phyloP scores from a whole-genome alignment of 2,329 filamentous ascomycete genomes.

The Didymella exigua region DNA sequence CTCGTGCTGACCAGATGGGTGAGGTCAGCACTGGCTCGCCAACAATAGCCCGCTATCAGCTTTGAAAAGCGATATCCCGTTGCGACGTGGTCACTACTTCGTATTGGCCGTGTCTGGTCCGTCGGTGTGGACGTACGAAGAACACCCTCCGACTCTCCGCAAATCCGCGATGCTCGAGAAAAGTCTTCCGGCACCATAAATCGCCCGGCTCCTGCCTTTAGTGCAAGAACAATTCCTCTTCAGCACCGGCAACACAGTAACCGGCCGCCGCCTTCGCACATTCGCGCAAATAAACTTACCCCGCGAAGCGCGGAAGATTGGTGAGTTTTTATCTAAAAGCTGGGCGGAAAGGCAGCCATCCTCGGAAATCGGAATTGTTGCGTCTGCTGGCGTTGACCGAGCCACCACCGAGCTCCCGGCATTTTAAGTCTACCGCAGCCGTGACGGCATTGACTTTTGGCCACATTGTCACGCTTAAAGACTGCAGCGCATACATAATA shows the following conservation, averaged over 20 bases:
- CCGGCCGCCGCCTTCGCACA: not conserved
- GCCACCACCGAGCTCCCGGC: not conserved
- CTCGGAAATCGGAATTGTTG: constrained; percentile 18
- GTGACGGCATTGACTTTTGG: constrained; percentile 35
- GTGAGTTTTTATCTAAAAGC: constrained; percentile 1
- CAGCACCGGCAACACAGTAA: not conserved
- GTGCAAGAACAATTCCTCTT: not conserved
- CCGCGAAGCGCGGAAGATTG: constrained; percentile 7
- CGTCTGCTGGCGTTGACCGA: constrained; percentile 13
- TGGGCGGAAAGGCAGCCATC: not conserved
- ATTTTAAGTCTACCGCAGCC: constrained; percentile 13
- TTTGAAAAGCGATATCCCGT: not conserved
- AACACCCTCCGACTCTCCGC: not conserved
- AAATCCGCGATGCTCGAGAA: not conserved
- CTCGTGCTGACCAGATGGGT: not conserved
- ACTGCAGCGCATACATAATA: constrained; percentile 2
- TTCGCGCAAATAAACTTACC: not conserved
- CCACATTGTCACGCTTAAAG: constrained; percentile 11
- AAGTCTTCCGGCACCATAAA: not conserved
- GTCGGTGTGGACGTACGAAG: not conserved
- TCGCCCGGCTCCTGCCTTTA: not conserved
- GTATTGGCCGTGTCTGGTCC: not conserved
- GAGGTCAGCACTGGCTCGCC: not conserved
- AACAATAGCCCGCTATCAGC: not conserved
- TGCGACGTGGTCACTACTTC: not conserved